Conservation (phyloP, 768 basidiomycete genomes). For the Auricularia auricula-judae region DNA sequence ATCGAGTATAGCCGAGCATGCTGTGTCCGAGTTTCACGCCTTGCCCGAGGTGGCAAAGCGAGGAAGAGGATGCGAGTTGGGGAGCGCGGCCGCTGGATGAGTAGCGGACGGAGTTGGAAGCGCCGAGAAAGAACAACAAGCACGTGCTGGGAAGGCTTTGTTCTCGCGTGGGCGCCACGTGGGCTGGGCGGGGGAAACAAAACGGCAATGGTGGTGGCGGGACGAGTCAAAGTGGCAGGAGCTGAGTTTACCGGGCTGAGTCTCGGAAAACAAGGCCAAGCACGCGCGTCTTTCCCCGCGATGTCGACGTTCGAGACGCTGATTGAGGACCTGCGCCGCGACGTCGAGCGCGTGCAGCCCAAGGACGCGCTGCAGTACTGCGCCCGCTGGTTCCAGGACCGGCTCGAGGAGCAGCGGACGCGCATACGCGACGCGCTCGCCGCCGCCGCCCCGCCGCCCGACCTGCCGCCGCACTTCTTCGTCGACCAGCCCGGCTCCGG, state of each 20-base stretch:
- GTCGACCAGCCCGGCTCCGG: conserved; percentile 34
- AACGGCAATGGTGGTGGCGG: too few relatives aligned
- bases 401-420: conserved; percentile 75
- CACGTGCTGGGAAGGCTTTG: too few relatives aligned
- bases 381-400: conserved; percentile 87
- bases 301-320: conserved; percentile 77
- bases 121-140: too few relatives aligned
- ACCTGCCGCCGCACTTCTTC: conserved; percentile 49
- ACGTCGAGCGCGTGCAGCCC: conserved; percentile 76
- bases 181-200: too few relatives aligned
- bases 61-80: too few relatives aligned
- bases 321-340: conserved; percentile 75
- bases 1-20: too few relatives aligned
- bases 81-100: not conserved
- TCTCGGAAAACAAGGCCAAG: too few relatives aligned
- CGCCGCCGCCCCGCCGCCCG: conserved; percentile 33
- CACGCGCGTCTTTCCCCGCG: conserved; percentile 5
- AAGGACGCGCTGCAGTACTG: conserved; percentile 87
- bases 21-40: too few relatives aligned
- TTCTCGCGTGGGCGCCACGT: too few relatives aligned
- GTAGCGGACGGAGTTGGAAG: not conserved
- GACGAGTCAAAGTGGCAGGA: too few relatives aligned
- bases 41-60: too few relatives aligned
- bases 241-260: too few relatives aligned
- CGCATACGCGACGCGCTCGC: conserved; percentile 57